Percentiles rank a stretch among this genome's conserved stretches.
Conservation (phyloP, 78 protist species). For the Diacronema lutheri region DNA sequence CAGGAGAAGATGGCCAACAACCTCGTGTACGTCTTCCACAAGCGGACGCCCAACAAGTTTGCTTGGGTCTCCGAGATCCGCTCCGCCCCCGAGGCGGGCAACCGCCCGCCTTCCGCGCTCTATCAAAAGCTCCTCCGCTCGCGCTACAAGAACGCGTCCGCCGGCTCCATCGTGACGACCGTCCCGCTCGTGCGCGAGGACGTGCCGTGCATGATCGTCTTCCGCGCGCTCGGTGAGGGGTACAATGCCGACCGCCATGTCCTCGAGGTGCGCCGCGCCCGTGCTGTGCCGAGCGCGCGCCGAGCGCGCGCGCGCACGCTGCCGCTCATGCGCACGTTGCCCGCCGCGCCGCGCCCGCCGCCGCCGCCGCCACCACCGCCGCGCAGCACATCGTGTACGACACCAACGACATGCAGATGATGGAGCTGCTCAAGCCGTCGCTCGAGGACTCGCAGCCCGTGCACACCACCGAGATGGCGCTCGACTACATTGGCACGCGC, state of each 20-base stretch:
- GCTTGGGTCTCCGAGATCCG: constrained; percentile 87
- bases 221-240: constrained; percentile 87
- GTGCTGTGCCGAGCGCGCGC: too few species aligned
- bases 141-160: neutral
- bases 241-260: constrained; percentile 90
- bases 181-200: constrained; percentile 81
- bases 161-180: constrained; percentile 28
- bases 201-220: constrained; percentile 88
- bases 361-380: too few species aligned
- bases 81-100: constrained; percentile 67
- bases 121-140: constrained; percentile 1
- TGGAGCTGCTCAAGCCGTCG: constrained; percentile 78
- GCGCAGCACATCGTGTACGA: constrained; percentile 79
- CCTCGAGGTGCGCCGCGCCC: constrained; percentile 47
- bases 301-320: too few species aligned
- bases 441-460: constrained; percentile 84
- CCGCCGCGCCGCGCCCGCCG: neutral
- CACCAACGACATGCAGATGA: constrained; percentile 64
- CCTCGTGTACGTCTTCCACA: constrained; percentile 87
- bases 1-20: constrained; percentile 96
- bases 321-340: constrained; percentile 55
- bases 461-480: constrained; percentile 80
- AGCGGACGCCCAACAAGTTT: constrained; percentile 41
- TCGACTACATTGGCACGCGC: constrained; percentile 90
- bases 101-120: constrained; percentile 37